Conservation (phyloP, 225 moss, liverwort and hornwort genomes). For the Sphagnum contortum region DNA sequence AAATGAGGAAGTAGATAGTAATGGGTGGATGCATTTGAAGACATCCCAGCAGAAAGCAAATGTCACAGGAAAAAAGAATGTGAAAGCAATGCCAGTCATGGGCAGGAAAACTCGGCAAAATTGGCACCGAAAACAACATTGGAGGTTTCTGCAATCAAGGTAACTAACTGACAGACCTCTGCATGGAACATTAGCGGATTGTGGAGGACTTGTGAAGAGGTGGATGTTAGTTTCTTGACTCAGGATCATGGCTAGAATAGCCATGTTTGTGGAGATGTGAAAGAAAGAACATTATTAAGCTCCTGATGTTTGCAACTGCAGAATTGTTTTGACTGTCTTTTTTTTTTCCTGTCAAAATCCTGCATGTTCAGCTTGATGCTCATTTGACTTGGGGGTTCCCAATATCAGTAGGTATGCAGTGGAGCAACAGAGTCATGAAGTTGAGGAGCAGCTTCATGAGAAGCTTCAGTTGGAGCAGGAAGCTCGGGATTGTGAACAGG, state of each 20-base stretch:
- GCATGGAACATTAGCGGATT: neutral
- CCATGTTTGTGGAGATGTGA: no score
- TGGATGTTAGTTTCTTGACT: no score
- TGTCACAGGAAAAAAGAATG: constrained; percentile 8
- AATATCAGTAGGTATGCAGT: constrained; percentile 43
- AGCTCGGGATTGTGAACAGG: constrained; percentile 30
- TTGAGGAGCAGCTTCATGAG: constrained; percentile 44
- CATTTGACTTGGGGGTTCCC: neutral
- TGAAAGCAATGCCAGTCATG: constrained; percentile 31
- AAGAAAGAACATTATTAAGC: no score
- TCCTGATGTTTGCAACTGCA: no score
- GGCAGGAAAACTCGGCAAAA: constrained; percentile 55
- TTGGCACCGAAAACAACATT: constrained; percentile 72
- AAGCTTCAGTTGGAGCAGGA: constrained; percentile 54
- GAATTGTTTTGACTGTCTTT: no score
- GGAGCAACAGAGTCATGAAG: constrained; percentile 67
- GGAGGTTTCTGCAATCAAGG: constrained; percentile 86
- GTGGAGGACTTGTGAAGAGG: no score
- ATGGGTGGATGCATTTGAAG: no score
- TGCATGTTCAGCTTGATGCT: no score
- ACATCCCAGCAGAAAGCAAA: constrained; percentile 3
- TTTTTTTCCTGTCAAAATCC: no score
- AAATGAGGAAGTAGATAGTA: no score
- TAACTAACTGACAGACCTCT: constrained; percentile 3
- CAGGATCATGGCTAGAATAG: no score